Evolutionary conservation across 768 basidiomycete species (phyloP).

Genomic region (Calocybe gangraenosa): DNA sequence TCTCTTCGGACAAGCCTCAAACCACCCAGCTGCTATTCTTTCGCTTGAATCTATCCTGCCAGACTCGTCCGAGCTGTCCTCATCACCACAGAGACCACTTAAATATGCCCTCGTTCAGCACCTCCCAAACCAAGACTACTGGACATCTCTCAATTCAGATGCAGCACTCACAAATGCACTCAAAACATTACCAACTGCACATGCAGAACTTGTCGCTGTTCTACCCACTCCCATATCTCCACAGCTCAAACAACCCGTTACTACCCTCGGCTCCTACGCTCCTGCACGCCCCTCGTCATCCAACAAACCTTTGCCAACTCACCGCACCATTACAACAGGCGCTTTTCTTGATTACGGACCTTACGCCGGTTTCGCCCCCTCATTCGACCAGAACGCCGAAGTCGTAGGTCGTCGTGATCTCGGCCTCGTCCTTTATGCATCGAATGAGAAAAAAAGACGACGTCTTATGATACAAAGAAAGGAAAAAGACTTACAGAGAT

Average conservation of each 20-base stretch:
- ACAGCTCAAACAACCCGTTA: conserved; percentile 25
- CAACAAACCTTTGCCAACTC: conserved; percentile 38
- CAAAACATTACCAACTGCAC: conserved; percentile 53
- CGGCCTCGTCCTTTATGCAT: conserved; percentile 53
- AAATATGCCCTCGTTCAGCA: conserved; percentile 79
- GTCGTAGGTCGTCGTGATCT: conserved; percentile 61
- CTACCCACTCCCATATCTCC: conserved; percentile 56
- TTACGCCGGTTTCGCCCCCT: conserved; percentile 72
- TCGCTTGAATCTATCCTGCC: conserved; percentile 41
- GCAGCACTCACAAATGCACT: conserved; percentile 32
- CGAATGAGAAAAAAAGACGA: conserved; percentile 38
- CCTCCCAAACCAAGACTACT: conserved; percentile 73
- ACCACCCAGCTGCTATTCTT: conserved; percentile 39
- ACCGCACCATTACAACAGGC: conserved; percentile 59
- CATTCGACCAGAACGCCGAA: conserved; percentile 74
- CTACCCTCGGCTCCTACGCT: conserved; percentile 59
- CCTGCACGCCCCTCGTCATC: conserved; percentile 35
- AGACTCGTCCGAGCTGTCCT: conserved; percentile 11
- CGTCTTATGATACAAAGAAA: conserved; percentile 22
- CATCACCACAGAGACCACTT: conserved; percentile 30
- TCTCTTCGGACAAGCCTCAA: conserved; percentile 68
- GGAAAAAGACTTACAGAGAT: conserved; percentile 22
- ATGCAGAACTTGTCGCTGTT: conserved; percentile 74
- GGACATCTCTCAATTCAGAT: conserved; percentile 64
- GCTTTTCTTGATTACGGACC: conserved; percentile 77